Evolutionary conservation across 139 green algal genomes (phyloP).

Genomic region (Yamagishiella unicocca): DNA sequence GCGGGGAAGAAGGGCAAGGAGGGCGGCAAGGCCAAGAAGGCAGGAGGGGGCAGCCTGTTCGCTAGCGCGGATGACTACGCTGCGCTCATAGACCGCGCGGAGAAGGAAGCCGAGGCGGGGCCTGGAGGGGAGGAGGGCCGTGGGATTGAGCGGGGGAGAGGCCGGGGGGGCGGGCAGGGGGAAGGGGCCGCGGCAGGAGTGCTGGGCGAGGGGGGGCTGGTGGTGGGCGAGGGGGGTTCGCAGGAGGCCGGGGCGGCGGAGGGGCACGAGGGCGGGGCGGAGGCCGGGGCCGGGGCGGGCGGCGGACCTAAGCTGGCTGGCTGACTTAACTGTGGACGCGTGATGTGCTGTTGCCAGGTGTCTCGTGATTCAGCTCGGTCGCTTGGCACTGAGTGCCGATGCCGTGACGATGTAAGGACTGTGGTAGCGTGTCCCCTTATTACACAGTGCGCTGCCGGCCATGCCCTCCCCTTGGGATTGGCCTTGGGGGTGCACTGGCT

Average conservation of each 20-base stretch:
- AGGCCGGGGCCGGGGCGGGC: neutral
- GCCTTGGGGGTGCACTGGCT: no score
- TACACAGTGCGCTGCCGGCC: no score
- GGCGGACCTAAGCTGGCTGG: neutral
- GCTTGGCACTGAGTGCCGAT: no score
- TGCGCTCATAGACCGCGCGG: conserved; percentile 14
- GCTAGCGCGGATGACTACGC: conserved; percentile 74
- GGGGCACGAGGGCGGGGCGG: neutral
- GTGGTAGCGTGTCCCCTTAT: no score
- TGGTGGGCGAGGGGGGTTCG: neutral
- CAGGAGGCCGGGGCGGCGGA: neutral
- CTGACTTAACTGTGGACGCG: neutral
- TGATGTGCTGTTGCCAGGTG: no score
- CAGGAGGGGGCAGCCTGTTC: conserved; percentile 62
- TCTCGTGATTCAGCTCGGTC: no score
- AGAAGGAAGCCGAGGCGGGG: conserved; percentile 17
- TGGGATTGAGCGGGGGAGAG: neutral
- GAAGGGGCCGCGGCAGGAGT: neutral
- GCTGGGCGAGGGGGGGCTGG: neutral
- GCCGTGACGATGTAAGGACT: no score
- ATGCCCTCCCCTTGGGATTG: no score
- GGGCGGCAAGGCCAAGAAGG: conserved; percentile 21
- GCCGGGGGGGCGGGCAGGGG: neutral
- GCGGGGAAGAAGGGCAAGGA: neutral
- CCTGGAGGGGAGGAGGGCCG: neutral